Evolutionary conservation across 1,284 basidiomycete genomes (phyloP).

Genomic region (Trametes sp.): DNA sequence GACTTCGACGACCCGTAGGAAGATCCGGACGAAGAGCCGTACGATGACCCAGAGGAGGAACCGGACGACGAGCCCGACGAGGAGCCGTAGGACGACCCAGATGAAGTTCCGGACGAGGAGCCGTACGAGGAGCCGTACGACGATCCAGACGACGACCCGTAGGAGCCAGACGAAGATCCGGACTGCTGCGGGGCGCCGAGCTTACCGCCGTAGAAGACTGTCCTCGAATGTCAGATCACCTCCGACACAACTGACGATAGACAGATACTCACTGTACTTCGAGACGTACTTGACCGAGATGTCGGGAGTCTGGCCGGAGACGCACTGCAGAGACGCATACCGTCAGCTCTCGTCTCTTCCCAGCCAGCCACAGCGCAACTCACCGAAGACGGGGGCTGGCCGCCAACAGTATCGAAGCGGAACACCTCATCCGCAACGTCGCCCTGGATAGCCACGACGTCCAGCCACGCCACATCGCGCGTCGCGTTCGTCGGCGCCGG

Average conservation of each 20-base stretch:
- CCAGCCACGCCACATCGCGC: slow-evolving; percentile 64
- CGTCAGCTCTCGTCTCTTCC: no score
- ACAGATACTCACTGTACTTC: slow-evolving; percentile 39
- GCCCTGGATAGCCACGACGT: slow-evolving; percentile 56
- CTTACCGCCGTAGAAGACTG: slow-evolving; percentile 36
- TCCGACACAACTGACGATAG: background rate
- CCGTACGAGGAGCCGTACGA: no score
- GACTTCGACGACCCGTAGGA: no score
- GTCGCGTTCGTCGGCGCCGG: slow-evolving; percentile 52
- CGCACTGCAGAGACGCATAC: slow-evolving; percentile 31
- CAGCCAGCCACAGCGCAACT: slow-evolving; percentile 32
- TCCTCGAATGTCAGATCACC: background rate
- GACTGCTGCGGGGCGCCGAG: background rate
- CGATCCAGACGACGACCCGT: no score
- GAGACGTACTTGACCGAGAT: slow-evolving; percentile 42
- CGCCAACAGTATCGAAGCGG: slow-evolving; percentile 63
- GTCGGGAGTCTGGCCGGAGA: slow-evolving; percentile 32
- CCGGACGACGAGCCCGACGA: no score
- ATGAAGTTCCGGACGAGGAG: no score
- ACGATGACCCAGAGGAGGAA: no score
- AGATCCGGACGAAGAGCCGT: no score
- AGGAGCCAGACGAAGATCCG: no score
- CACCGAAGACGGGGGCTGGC: slow-evolving; percentile 68
- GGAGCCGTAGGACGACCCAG: no score
- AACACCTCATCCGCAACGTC: slow-evolving; percentile 59